phyloP scores from a whole-genome alignment of 2,329 filamentous ascomycete genomes.

The Pseudocercospora cruenta region DNA sequence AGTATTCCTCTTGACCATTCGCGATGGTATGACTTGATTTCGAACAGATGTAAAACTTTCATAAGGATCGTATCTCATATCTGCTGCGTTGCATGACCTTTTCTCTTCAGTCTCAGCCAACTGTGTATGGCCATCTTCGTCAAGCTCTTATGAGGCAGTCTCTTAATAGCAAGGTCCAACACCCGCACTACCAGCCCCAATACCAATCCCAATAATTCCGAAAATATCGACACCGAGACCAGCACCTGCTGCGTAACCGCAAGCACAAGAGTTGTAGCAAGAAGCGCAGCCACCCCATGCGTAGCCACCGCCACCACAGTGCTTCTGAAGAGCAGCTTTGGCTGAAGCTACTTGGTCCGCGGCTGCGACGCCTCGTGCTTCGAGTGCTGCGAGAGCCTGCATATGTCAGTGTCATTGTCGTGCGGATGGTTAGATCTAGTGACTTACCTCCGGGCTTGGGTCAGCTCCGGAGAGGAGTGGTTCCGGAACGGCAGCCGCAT shows the following conservation, averaged over 20 bases:
- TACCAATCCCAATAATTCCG: not conserved
- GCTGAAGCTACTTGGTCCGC: not conserved
- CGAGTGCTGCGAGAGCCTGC: not conserved
- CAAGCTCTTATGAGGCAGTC: too few species aligned
- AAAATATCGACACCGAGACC: not conserved
- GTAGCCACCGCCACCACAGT: not conserved
- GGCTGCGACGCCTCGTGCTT: not conserved
- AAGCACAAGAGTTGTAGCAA: not conserved
- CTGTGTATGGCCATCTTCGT: too few species aligned
- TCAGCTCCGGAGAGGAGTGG: not conserved
- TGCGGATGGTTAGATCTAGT: not conserved
- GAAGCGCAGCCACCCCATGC: not conserved
- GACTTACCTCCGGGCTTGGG: not conserved
- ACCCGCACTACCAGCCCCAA: not conserved
- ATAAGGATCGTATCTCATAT: too few species aligned
- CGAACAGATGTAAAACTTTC: too few species aligned
- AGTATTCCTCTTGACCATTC: too few species aligned
- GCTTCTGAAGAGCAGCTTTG: not conserved
- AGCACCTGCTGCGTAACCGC: not conserved
- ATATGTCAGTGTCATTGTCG: not conserved
- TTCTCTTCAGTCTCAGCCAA: too few species aligned
- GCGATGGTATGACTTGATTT: too few species aligned
- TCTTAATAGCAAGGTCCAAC: not conserved
- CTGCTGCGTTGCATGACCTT: not conserved
- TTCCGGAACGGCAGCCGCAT: not conserved